Conservation (phyloP, 2,329 filamentous ascomycete genomes). For the Trichoderma harzianum region DNA sequence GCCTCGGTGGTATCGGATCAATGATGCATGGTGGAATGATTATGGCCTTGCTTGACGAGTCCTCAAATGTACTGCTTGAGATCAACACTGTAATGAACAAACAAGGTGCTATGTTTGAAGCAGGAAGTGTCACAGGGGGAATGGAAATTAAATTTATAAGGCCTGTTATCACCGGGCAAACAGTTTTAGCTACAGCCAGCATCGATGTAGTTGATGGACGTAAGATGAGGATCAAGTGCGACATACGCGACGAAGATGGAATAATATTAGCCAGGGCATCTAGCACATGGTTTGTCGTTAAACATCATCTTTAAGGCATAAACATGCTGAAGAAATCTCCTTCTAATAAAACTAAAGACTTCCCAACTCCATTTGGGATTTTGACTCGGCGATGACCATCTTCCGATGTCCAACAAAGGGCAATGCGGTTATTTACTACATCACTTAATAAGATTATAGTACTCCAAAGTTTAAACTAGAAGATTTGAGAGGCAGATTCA, state of each 20-base stretch:
- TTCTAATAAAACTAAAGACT: neutral
- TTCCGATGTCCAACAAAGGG: neutral
- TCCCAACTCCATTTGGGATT: neutral
- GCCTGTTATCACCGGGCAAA: neutral
- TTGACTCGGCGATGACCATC: neutral
- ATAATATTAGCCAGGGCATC: neutral
- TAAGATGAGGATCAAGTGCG: neutral
- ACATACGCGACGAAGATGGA: neutral
- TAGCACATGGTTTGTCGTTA: neutral
- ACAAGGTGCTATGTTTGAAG: neutral
- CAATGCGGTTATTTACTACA: too few species aligned
- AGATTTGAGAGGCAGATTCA: too few species aligned
- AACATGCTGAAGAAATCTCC: neutral
- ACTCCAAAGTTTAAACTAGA: too few species aligned
- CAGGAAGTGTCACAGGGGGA: neutral
- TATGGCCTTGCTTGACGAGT: neutral
- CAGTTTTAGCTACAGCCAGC: neutral
- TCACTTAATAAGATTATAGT: too few species aligned
- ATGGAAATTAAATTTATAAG: neutral
- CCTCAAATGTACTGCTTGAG: neutral
- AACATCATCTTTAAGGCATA: neutral
- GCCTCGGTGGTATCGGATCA: neutral
- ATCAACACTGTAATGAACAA: neutral
- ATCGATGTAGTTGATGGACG: neutral
- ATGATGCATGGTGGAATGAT: neutral